phyloP scores from a whole-genome alignment of 1,284 basidiomycete genomes.

The Moesziomyces antarcticus region DNA sequence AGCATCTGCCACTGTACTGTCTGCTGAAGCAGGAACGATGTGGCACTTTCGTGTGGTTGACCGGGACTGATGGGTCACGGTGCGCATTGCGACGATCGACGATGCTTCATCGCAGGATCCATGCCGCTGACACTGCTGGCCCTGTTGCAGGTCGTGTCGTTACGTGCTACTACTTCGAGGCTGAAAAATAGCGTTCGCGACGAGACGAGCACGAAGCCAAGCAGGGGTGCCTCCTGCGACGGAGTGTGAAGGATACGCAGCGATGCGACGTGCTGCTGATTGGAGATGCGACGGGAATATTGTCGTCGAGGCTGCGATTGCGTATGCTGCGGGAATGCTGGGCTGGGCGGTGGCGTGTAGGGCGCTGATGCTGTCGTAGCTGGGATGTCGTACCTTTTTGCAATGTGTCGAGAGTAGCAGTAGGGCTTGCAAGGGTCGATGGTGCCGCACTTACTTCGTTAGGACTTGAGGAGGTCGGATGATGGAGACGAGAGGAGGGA shows the following conservation, averaged over 20 bases:
- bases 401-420: conserved; percentile 16
- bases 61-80: no score
- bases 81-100: no score
- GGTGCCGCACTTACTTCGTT: conserved; percentile 35
- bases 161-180: no score
- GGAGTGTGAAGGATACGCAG: not conserved
- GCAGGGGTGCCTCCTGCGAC: no score
- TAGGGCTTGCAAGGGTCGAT: conserved; percentile 11
- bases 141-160: no score
- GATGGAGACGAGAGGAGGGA: conserved; percentile 47
- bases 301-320: conserved; percentile 2
- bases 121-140: no score
- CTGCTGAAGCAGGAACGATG: no score
- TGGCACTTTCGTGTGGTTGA: no score
- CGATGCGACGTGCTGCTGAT: not conserved
- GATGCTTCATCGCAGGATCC: no score
- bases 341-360: not conserved
- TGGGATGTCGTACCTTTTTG: conserved; percentile 12
- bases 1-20: no score
- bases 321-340: conserved; percentile 1
- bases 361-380: not conserved
- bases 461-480: conserved; percentile 47
- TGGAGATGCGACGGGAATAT: not conserved
- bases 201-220: no score
- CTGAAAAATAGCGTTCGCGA: no score